Base-by-base conservation (phyloP, 1,139 yeast genomes). In the Pichia sp. region DNA sequence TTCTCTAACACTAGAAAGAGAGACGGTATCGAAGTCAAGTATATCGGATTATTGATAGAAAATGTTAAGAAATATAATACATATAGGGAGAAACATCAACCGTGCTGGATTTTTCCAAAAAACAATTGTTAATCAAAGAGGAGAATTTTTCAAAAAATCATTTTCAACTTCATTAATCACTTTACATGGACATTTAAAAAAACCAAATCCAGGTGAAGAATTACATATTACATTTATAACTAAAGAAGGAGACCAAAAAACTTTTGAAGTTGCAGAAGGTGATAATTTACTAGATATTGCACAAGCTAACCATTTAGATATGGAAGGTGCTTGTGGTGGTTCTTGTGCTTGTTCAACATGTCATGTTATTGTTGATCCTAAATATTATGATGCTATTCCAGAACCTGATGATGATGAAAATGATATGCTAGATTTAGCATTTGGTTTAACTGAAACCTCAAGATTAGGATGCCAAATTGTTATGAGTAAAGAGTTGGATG, bases 241-340 rank as follows among this genome's bases (percentile, higher is more conserved):
- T 46, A 90, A 91, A 67, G 96, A 91, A 57, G 99, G 99, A 7
- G 74, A 79, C 42, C 96, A 89, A 67, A 74, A 80, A 57, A 81
- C 87, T 2, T 80, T 79, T 60, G 97, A 90, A 64, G 98, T 86
- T 1, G 86, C 95, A 2, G 96, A 86, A 60, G 99, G 98, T 11
- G 99, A 93, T 65, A 84, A 91, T 47, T 66, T 93, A 46, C 73
- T 93, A 67, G 99, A 93, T 67, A 90, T 93, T 53, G 99, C 98
- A 8, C 99, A 93, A 71, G 96, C 95, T 5, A 73, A 91, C 65
- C 86, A 90, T 62, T 71, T 93, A 56, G 99, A 93, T 62, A 90
- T 93, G 91, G 99, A 93, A 67, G 74, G 99, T 46, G 99, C 99
- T 0, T 93, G 99, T 71, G 99, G 99, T 39, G 99, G 99, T 2